Conservation (phyloP, 2,329 filamentous ascomycete genomes). For the Hypoxylon sp. region DNA sequence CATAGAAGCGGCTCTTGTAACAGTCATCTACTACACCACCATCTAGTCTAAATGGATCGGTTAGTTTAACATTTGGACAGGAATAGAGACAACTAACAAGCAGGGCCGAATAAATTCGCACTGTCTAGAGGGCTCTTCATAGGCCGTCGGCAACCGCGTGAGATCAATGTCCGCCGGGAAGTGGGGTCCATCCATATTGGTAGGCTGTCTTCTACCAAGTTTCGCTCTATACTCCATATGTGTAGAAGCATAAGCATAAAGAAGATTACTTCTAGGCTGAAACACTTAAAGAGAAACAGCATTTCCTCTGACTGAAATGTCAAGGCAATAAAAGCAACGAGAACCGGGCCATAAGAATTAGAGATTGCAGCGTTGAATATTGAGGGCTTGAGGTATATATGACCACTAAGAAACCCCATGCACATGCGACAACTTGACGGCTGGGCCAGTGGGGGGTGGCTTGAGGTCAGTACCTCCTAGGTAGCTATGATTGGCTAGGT, state of each 20-base stretch:
- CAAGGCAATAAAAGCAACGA: background rate
- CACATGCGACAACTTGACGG: background rate
- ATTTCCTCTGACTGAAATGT: too few species aligned
- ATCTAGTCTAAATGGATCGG: conserved; percentile 27
- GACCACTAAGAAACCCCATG: background rate
- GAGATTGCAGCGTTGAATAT: background rate
- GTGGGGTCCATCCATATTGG: too few species aligned
- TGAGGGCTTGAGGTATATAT: conserved; percentile 6
- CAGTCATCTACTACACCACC: conserved; percentile 41
- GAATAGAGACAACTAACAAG: conserved; percentile 1
- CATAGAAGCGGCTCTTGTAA: conserved; percentile 37
- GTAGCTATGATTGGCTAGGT: too few species aligned
- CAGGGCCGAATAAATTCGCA: background rate
- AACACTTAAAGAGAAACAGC: background rate
- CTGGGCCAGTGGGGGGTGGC: background rate
- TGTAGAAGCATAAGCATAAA: too few species aligned
- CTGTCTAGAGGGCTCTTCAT: background rate
- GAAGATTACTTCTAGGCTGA: too few species aligned
- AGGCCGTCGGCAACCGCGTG: background rate
- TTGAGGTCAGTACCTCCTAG: too few species aligned
- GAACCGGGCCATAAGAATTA: background rate
- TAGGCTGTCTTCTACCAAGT: background rate
- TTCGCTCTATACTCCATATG: too few species aligned
- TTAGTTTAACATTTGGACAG: conserved; percentile 2
- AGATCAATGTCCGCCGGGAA: too few species aligned